Percentiles rank a stretch among this genome's conserved stretches.
Evolutionary conservation across 2,329 filamentous ascomycete genomes (phyloP).

Genomic region (Sodiomyces alkalinus): DNA sequence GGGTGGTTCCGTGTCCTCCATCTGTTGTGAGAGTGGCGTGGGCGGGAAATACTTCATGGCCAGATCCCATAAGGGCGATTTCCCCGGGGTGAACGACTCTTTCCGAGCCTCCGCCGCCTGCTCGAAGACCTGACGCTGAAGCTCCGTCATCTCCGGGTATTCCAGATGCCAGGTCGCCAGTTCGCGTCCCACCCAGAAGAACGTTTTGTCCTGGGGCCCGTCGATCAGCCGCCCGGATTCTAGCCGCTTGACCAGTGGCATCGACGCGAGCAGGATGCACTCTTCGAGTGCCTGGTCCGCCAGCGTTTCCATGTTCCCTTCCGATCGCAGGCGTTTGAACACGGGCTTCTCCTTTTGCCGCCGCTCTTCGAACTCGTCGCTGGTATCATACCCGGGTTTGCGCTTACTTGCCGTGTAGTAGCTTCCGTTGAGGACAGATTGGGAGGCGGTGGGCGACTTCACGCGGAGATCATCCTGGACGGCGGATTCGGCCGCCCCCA

Average conservation of each 20-base stretch:
- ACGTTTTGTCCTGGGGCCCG: constrained; percentile 36
- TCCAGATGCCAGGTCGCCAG: constrained; percentile 41
- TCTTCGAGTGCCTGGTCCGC: constrained; percentile 24
- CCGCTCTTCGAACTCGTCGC: constrained; percentile 31
- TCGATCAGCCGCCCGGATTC: constrained; percentile 43
- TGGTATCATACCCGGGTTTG: constrained; percentile 31
- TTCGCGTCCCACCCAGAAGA: constrained; percentile 41
- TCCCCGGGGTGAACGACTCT: constrained; percentile 38
- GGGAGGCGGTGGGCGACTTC: constrained; percentile 6
- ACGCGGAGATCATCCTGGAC: constrained; percentile 15
- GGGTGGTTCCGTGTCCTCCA: constrained; percentile 1
- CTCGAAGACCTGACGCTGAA: constrained; percentile 40
- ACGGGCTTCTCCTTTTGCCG: constrained; percentile 23
- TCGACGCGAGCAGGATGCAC: constrained; percentile 27
- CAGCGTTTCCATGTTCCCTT: constrained; percentile 21
- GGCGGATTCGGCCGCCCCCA: constrained; percentile 33
- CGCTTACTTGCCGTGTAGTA: constrained; percentile 38
- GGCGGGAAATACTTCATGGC: constrained; percentile 45
- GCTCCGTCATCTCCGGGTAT: constrained; percentile 48
- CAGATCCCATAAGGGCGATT: constrained; percentile 36
- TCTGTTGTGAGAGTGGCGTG: constrained; percentile 9
- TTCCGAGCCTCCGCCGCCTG: constrained; percentile 31
- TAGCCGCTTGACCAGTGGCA: constrained; percentile 32
- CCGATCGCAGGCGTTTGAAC: constrained; percentile 41
- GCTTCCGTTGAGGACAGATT: constrained; percentile 9